Conservation (phyloP, 2,329 filamentous ascomycete species). For the Fusarium heterosporum region DNA sequence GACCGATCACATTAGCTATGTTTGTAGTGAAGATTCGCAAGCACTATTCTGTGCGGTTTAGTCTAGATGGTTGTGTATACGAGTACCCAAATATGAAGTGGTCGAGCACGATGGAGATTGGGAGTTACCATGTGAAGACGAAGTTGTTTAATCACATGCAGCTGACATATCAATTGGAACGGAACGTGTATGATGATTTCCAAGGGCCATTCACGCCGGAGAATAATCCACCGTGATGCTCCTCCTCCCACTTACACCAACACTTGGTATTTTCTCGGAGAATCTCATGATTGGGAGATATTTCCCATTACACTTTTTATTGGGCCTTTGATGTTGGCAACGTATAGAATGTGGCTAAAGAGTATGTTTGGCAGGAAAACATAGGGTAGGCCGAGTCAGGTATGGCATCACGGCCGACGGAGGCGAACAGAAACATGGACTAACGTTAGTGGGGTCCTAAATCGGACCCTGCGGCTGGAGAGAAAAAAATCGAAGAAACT, state of each 20-base stretch:
- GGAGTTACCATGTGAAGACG: no score
- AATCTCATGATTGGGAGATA: no score
- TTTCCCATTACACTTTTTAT: neutral
- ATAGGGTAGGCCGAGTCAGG: slow-evolving; percentile 7
- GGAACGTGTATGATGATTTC: no score
- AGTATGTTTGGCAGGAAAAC: neutral
- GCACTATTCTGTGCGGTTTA: neutral
- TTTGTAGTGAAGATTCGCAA: neutral
- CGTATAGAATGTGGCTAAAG: neutral
- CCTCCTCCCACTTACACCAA: no score
- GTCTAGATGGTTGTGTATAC: neutral
- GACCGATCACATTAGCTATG: slow-evolving; percentile 19
- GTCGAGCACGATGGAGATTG: no score
- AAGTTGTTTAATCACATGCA: no score
- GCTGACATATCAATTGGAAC: no score
- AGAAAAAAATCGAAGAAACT: slow-evolving; percentile 42
- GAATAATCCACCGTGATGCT: no score
- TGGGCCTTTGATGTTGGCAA: neutral
- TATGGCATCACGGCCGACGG: slow-evolving; percentile 7
- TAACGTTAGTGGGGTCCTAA: slow-evolving; percentile 26
- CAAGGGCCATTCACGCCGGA: no score
- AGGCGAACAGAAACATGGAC: slow-evolving; percentile 7
- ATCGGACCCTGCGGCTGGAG: slow-evolving; percentile 47
- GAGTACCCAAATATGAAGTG: no score
- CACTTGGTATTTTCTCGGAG: no score